Base-by-base conservation (phyloP, 129 eudicot species). In the Lonicera japonica region DNA sequence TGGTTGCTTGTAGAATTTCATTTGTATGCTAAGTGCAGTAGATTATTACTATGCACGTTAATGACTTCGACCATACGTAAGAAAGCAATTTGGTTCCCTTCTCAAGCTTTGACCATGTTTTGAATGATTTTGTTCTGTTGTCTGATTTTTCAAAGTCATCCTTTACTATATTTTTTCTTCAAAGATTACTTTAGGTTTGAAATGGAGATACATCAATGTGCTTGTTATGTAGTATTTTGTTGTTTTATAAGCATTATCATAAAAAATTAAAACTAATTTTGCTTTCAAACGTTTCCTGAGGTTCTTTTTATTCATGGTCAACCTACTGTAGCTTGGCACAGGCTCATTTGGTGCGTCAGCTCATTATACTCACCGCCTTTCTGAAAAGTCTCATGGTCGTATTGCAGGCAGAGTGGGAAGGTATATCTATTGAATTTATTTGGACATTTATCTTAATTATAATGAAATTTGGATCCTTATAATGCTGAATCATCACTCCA, bases 321-420 rank as follows among this genome's bases (percentile, higher is more conserved):
- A 58, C 24, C 24, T 60, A 47, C 59, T 79, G 67, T 71, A 92
- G 98, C 64, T 92, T 58, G 95, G 95, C 40, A 82, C 91, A 40
- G 77, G 86, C 20, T 79, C 91, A 40, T 74, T 92, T 76, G 96
- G 98, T 38, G 94, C 81, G 68, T 67, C 82, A 45, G 98, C 86
- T 77, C 81, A 83, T n/a, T 92, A 74, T 61, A 82, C 95, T 23
- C 95, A 48, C 16, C 78, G 70, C 34, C 87, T 92, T 68, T 92
- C 98, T 57, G 11, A 77, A 58, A 92, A 92, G 60, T 92, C 98
- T 36, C 96, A 92, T 82, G 98, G 96, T 18, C 94, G 96, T 25
- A 70, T 92, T 68, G 71, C 88, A 57, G 98, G 95, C 63, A 82
- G 67, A 77, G 54, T 92, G 43, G 98, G 96, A 84, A 87, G 96